Conservation (phyloP, 108 stramenopile species). For the Cyclotella choctawhatcheeana region DNA sequence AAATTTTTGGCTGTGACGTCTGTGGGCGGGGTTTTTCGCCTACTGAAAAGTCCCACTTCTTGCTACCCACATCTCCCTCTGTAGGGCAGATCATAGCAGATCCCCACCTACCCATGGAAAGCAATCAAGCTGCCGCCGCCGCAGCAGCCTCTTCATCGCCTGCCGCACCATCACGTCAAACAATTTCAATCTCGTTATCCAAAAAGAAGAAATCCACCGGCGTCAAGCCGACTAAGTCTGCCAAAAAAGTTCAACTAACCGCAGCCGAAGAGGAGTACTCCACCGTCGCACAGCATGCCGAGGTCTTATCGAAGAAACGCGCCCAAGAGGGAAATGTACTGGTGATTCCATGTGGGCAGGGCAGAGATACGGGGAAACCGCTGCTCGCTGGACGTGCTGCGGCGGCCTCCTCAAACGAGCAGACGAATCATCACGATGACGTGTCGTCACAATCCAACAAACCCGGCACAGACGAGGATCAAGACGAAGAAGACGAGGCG, state of each 20-base stretch:
- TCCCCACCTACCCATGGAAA: not conserved
- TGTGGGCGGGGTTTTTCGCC: too few relatives aligned
- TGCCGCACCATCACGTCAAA: not conserved
- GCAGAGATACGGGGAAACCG: conserved; percentile 17
- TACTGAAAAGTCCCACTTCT: too few relatives aligned
- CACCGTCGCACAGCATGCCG: conserved; percentile 48
- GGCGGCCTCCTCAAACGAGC: not conserved
- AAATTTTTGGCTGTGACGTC: too few relatives aligned
- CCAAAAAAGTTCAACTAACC: not conserved
- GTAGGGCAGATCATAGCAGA: too few relatives aligned
- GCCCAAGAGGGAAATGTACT: conserved; percentile 41
- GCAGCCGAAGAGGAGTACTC: conserved; percentile 40
- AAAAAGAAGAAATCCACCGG: conserved; percentile 17
- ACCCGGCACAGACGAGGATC: too few relatives aligned
- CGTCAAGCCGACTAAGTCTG: too few relatives aligned
- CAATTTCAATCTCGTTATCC: conserved; percentile 9
- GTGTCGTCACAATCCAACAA: not conserved
- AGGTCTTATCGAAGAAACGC: conserved; percentile 38
- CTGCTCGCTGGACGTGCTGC: conserved; percentile 15
- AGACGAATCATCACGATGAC: not conserved
- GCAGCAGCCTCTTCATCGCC: not conserved
- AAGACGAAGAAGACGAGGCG: too few relatives aligned
- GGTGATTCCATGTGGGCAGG: conserved; percentile 46
- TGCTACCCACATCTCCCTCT: too few relatives aligned
- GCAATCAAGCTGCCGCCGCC: not conserved